Conservation (phyloP, 352 stramenopile genomes). For the Blastocystis sp. region DNA sequence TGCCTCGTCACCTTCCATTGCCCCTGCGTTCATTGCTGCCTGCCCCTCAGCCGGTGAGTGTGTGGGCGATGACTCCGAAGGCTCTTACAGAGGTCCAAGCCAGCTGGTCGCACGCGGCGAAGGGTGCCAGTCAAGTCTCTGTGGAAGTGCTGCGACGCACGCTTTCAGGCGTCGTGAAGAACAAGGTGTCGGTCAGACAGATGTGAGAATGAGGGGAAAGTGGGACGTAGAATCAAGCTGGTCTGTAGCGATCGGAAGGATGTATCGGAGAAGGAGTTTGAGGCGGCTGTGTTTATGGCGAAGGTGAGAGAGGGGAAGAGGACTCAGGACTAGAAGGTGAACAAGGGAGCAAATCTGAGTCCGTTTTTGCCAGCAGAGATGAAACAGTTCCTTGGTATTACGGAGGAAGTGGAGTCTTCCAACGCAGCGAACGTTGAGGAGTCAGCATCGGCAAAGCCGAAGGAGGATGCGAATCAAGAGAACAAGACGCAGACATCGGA, state of each 20-base stretch:
- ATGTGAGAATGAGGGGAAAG: neutral
- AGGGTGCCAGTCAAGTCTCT: neutral
- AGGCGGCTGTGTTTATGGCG: constrained; percentile 32
- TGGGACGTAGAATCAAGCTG: neutral
- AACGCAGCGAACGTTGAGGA: too few relatives aligned
- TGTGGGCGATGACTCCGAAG: constrained; percentile 23
- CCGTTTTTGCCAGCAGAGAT: constrained; percentile 29
- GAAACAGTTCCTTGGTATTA: too few relatives aligned
- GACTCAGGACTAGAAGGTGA: neutral
- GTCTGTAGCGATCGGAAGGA: neutral
- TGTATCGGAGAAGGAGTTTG: constrained; percentile 17
- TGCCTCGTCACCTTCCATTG: constrained; percentile 3
- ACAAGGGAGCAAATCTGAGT: constrained; percentile 31
- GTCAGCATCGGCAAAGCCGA: too few relatives aligned
- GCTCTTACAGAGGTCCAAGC: neutral
- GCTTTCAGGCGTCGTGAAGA: neutral
- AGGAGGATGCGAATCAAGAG: too few relatives aligned
- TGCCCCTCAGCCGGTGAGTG: neutral
- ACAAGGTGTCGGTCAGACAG: neutral
- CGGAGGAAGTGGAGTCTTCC: too few relatives aligned
- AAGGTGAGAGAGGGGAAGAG: neutral
- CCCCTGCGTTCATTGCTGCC: neutral
- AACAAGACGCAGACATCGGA: too few relatives aligned
- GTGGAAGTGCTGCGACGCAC: neutral
- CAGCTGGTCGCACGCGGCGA: neutral